Base-by-base conservation (phyloP, 805 yeast genomes). In the Kodamaea sagamina region DNA sequence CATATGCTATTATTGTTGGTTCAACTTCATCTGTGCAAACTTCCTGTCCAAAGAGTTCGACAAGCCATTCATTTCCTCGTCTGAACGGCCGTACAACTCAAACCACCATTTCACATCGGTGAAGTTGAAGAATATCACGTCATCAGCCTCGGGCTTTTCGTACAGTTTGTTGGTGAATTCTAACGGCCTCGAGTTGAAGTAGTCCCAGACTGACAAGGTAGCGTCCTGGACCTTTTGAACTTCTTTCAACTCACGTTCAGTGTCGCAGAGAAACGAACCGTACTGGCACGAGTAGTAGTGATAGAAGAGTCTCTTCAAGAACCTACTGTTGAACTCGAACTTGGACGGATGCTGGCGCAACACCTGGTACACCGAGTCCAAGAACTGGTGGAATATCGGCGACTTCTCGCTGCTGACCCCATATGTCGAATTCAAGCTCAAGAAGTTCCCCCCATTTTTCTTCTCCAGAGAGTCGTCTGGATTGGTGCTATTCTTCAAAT, bases 231-330 rank as follows among this genome's bases (percentile, higher is more conserved):
- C 62, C 8, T 71, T 59, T 19, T 70, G 63, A 1, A 52, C 47
- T 16, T 55, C 49, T n/a, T 64, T 65, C 6, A 66, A 54, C 46
- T 88, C 95, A 39, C 63, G 61, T 57, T 93, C 97, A 35, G 77
- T 75, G 56, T 93, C 84, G 51, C 78, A 81, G 41, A 93, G 61
- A 54, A 93, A 93, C 1, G 96, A 82, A 3, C 98, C 98, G 63
- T 89, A 93, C 61, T 93, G 98, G 54, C 98, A 89, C 1, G 97
- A 87, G 57, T 89, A 88, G 38, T 86, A 67, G 61, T 93, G 98
- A 59, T 93, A 93, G 15, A 89, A 74, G 43, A 93, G 68, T 39
- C 98, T 68, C 51, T 96, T 77, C 49, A 93, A 61, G 54, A 93
- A 89, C 41, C 97, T 67, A 60, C 90, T 96, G 57, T 90, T 89